These are phyloP conservation scores for Penicillium paneum DNA, from an alignment of 2,329 filamentous ascomycete genomes.

Conservation along the genomic window DNA sequence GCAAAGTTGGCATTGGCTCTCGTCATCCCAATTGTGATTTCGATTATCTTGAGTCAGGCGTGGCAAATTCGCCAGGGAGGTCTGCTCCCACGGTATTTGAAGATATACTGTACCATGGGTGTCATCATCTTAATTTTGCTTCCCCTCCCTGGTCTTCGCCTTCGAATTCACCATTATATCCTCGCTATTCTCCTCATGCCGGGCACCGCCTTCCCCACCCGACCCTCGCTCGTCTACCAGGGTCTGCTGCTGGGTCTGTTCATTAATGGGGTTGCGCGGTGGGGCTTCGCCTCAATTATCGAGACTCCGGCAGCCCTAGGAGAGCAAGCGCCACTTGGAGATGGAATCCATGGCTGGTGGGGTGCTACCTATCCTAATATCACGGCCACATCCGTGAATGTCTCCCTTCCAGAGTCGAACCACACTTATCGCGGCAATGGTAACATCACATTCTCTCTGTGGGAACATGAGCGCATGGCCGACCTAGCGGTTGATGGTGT, in stretches of 20 bases:
- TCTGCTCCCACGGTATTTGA: slow-evolving; percentile 71
- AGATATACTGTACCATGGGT: slow-evolving; percentile 69
- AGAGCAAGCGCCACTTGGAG: slow-evolving; percentile 46
- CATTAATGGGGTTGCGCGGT: slow-evolving; percentile 87
- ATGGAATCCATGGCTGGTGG: slow-evolving; percentile 43
- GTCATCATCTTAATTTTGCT: slow-evolving; percentile 67
- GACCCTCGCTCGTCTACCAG: slow-evolving; percentile 80
- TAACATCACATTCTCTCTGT: slow-evolving; percentile 47
- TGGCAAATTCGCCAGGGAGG: slow-evolving; percentile 85
- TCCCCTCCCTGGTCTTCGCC: slow-evolving; percentile 68
- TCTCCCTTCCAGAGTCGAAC: slow-evolving; percentile 44
- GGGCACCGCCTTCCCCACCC: slow-evolving; percentile 83
- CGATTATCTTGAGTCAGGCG: slow-evolving; percentile 70
- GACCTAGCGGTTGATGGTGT: slow-evolving; percentile 52
- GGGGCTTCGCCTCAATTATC: slow-evolving; percentile 87
- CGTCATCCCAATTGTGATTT: slow-evolving; percentile 68
- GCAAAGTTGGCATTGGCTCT: slow-evolving; percentile 77
- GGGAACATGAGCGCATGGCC: slow-evolving; percentile 40
- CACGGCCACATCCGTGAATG: slow-evolving; percentile 43
- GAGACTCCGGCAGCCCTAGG: slow-evolving; percentile 72
- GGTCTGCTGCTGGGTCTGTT: slow-evolving; percentile 87
- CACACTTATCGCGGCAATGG: slow-evolving; percentile 40
- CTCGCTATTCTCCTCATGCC: slow-evolving; percentile 81
- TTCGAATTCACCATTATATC: slow-evolving; percentile 95
- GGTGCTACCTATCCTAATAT: slow-evolving; percentile 52